Percentiles rank a stretch among this genome's conserved stretches.
Evolutionary conservation across 306 rosid genomes (phyloP).

Genomic region (Heteromeles arbutifolia): DNA sequence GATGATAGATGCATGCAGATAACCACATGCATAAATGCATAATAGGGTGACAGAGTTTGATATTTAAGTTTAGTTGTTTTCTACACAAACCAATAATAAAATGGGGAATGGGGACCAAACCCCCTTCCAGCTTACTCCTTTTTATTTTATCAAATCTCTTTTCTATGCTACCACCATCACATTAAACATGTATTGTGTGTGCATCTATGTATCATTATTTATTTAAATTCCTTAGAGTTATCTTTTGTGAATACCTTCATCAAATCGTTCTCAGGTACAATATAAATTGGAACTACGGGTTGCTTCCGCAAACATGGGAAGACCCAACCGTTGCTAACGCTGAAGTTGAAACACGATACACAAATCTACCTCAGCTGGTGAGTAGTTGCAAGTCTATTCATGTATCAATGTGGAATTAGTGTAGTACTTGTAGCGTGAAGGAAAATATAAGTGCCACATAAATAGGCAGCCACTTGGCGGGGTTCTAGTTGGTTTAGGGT

Average conservation of each 20-base stretch:
- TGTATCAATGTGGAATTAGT: not conserved
- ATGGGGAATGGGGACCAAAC: not conserved
- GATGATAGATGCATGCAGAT: not conserved
- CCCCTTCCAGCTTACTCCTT: not conserved
- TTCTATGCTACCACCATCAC: not conserved
- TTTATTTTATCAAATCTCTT: not conserved
- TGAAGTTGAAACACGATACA: constrained; percentile 45
- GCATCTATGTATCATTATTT: not conserved
- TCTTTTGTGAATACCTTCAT: not conserved
- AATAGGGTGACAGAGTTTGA: not conserved
- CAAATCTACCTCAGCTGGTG: not conserved
- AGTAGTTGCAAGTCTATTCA: not conserved
- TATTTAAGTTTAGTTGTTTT: not conserved
- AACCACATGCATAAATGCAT: not conserved
- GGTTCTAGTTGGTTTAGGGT: not conserved
- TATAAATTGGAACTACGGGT: constrained; percentile 88
- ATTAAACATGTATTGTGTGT: not conserved
- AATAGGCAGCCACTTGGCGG: not conserved
- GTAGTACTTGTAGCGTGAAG: not conserved
- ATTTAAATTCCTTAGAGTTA: not conserved
- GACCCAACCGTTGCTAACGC: constrained; percentile 75
- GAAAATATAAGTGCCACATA: too few species aligned
- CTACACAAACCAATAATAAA: too few species aligned
- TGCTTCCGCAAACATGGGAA: constrained; percentile 98
- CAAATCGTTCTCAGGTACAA: constrained; percentile 46